Conservation (phyloP, 2,329 filamentous ascomycete genomes). For the Neocatenulostroma microsporum region DNA sequence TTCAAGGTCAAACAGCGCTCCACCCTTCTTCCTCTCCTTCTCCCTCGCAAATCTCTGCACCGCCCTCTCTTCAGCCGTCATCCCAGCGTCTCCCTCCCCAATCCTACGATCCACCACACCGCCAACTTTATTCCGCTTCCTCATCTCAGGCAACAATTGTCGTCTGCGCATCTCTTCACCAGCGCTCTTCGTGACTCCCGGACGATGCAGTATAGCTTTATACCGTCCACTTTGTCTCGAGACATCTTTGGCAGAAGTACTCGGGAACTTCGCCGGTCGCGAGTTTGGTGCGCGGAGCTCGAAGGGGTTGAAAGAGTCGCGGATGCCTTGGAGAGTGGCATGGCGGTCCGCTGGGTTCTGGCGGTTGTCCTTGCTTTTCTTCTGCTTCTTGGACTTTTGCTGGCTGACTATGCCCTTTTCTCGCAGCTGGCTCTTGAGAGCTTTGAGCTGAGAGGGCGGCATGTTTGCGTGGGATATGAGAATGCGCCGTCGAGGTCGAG, state of each 20-base stretch:
- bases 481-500: too few species aligned
- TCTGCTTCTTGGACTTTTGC: constrained; percentile 92
- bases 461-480: too few species aligned
- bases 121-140: constrained; percentile 80
- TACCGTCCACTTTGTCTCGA: constrained; percentile 32
- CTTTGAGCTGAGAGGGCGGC: constrained; percentile 94
- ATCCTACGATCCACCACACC: constrained; percentile 89
- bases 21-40: constrained; percentile 71
- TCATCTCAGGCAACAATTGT: constrained; percentile 83
- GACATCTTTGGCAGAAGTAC: constrained; percentile 35
- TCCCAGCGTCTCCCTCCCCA: constrained; percentile 87
- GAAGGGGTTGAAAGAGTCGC: constrained; percentile 96
- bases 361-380: constrained; percentile 48
- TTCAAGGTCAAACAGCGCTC: constrained; percentile 81
- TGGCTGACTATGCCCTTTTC: constrained; percentile 86
- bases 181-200: constrained; percentile 73
- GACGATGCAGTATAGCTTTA: constrained; percentile 58
- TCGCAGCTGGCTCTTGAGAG: constrained; percentile 80
- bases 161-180: constrained; percentile 80
- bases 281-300: constrained; percentile 62
- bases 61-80: constrained; percentile 90
- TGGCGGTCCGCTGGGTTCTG: constrained; percentile 65
- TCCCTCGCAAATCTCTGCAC: constrained; percentile 84
- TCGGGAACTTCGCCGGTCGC: constrained; percentile 71
- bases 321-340: constrained; percentile 73